Percentiles rank a stretch among this genome's conserved stretches.
phyloP scores from a whole-genome alignment of 2,329 filamentous ascomycete species.

The Ophiostoma piceae region DNA sequence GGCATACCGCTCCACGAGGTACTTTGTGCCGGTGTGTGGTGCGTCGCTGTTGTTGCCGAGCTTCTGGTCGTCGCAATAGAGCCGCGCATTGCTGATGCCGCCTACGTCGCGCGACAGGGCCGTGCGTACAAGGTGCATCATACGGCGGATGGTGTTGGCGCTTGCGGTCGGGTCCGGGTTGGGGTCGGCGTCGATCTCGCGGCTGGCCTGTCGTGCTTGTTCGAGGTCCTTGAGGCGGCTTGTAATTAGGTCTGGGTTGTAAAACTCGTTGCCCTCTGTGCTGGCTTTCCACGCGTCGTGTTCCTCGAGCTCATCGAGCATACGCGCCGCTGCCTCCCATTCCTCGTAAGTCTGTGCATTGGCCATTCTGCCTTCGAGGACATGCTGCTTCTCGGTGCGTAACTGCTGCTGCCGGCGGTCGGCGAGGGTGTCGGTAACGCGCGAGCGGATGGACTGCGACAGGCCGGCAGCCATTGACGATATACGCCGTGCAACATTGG shows the following conservation, averaged over 20 bases:
- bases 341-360: slow-evolving; percentile 61
- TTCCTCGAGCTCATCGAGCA: slow-evolving; percentile 70
- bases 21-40: slow-evolving; percentile 78
- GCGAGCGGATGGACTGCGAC: slow-evolving; percentile 8
- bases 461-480: slow-evolving; percentile 20
- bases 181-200: neutral
- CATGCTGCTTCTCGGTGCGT: slow-evolving; percentile 22
- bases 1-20: slow-evolving; percentile 81
- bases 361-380: slow-evolving; percentile 25
- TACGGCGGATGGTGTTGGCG: slow-evolving; percentile 42
- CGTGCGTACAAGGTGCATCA: slow-evolving; percentile 78
- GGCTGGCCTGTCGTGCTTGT: slow-evolving; percentile 51
- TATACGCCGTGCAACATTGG: slow-evolving; percentile 17
- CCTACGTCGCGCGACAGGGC: slow-evolving; percentile 74
- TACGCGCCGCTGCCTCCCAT: slow-evolving; percentile 70
- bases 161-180: neutral
- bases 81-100: slow-evolving; percentile 73
- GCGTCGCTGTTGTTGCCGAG: slow-evolving; percentile 37
- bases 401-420: slow-evolving; percentile 18
- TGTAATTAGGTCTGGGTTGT: slow-evolving; percentile 58
- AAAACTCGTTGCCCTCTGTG: slow-evolving; percentile 45
- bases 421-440: neutral
- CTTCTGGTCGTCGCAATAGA: slow-evolving; percentile 62
- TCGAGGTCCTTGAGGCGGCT: slow-evolving; percentile 66
- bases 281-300: slow-evolving; percentile 40